Conservation (phyloP, 108 stramenopile species). For the Fistulifera solaris region DNA sequence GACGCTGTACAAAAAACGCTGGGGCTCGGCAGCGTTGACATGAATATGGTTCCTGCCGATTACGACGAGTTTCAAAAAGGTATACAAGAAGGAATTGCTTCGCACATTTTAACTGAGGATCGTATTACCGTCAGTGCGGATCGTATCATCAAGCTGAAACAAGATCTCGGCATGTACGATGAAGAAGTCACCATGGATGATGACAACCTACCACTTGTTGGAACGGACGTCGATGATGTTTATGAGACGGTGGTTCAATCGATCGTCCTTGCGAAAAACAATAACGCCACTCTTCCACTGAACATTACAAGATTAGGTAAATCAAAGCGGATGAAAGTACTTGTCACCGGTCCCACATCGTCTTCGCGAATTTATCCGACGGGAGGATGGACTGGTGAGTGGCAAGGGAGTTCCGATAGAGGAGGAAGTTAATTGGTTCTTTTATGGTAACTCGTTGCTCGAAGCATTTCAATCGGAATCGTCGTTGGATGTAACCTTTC, state of each 20-base stretch:
- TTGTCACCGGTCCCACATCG: slow-evolving; percentile 72
- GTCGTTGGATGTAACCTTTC: slow-evolving; percentile 23
- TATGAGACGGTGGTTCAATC: slow-evolving; percentile 51
- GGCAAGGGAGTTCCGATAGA: slow-evolving; percentile 64
- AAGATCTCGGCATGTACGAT: slow-evolving; percentile 58
- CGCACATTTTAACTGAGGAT: slow-evolving; percentile 14
- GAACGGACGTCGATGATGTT: slow-evolving; percentile 30
- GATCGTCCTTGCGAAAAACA: slow-evolving; percentile 60
- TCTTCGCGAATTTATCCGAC: slow-evolving; percentile 39
- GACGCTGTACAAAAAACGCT: slow-evolving; percentile 37
- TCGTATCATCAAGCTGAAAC: slow-evolving; percentile 59
- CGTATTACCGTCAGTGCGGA: slow-evolving; percentile 43
- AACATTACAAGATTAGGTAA: slow-evolving; percentile 2
- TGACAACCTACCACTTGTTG: slow-evolving; percentile 21
- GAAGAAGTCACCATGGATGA: slow-evolving; percentile 23
- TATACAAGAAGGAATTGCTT: slow-evolving; percentile 15
- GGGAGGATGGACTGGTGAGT: slow-evolving; percentile 78
- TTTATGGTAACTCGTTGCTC: slow-evolving; percentile 35
- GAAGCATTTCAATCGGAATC: slow-evolving; percentile 8
- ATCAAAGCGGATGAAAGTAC: slow-evolving; percentile 17
- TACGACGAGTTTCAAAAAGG: slow-evolving; percentile 29
- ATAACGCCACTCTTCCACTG: slow-evolving; percentile 27
- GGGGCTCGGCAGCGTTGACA: slow-evolving; percentile 66
- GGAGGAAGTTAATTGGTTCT: slow-evolving; percentile 19
- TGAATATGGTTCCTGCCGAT: slow-evolving; percentile 63